Base-by-base conservation (phyloP, 2,329 filamentous ascomycete species). In the Aspergillus melleus region DNA sequence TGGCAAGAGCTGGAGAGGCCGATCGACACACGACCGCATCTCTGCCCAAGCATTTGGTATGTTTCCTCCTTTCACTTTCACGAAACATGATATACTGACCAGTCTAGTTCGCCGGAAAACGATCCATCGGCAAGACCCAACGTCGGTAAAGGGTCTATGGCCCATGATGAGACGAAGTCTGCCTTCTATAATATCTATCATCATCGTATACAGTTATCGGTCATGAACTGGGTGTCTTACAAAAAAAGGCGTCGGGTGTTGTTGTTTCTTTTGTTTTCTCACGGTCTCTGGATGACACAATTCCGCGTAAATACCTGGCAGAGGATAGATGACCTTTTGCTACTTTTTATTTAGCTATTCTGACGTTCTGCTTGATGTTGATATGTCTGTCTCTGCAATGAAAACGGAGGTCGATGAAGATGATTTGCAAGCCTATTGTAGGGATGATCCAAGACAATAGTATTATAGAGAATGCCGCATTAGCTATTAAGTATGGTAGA, bases 1-100 rank as follows among this genome's bases (percentile, higher is more conserved):
- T 96, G 90, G 95, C 95, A 49, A 88, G 93, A 77, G 91, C 96
- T 84, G 95, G 95, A 83, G 95, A 99, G 82, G 93, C 90, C 63
- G 95, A 99, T 84, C 88, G 96, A 75, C 94, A 98, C 80, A 87
- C 88, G 63, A 88, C 88, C 58, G 90, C 90, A 42, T 85, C 90
- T 55, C 80, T 96, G 78, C 86, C 88, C 64, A 99, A 96, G 82
- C 95, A 98, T 81, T 83, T 99, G 86, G 89, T 96, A 84, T 77
- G 88, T 85, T 68, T 64, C 49, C 14, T 42, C 54, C 20, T 36
- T 32, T 32, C 30, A n/a, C 59, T 52, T 19, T 12, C 56, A 57
- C 3, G 2, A 14, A 26, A 44, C n/a, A 39, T 6, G 14, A 16
- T 52, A 63, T 63, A 26, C 63, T 71, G 69, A 69, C 79, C 78